phyloP scores from a whole-genome alignment of 306 rosid species.

The Leucaena leucocephala region DNA sequence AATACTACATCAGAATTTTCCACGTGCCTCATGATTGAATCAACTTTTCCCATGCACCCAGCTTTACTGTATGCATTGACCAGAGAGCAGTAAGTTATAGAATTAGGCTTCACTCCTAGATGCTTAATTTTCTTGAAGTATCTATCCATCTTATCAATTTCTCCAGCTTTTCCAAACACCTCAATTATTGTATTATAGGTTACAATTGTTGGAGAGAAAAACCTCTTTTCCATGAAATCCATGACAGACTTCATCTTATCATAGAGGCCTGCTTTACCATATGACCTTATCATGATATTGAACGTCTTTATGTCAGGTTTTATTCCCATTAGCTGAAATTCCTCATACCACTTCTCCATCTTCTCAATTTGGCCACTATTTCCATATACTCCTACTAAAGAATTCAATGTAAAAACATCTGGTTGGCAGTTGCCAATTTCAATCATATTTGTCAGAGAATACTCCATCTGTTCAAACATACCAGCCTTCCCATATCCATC shows the following conservation, averaged over 20 bases:
- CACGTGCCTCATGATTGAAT: slow-evolving; percentile 75
- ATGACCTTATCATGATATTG: slow-evolving; percentile 79
- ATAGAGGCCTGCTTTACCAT: slow-evolving; percentile 75
- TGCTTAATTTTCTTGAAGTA: slow-evolving; percentile 75
- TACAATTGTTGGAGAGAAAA: slow-evolving; percentile 69
- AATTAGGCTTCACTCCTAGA: slow-evolving; percentile 83
- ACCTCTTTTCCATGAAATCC: slow-evolving; percentile 76
- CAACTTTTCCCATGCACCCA: slow-evolving; percentile 60
- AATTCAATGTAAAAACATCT: slow-evolving; percentile 79
- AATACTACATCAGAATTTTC: slow-evolving; percentile 74
- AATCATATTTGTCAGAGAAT: slow-evolving; percentile 67
- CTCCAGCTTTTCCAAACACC: slow-evolving; percentile 80
- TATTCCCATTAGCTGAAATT: slow-evolving; percentile 81
- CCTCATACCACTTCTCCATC: slow-evolving; percentile 95
- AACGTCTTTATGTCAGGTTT: slow-evolving; percentile 77
- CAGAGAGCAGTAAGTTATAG: slow-evolving; percentile 80
- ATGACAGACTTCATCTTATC: slow-evolving; percentile 68
- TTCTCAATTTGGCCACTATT: slow-evolving; percentile 61
- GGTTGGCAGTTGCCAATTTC: slow-evolving; percentile 75
- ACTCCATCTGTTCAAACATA: slow-evolving; percentile 86
- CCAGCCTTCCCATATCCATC: slow-evolving; percentile 78
- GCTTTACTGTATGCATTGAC: slow-evolving; percentile 76
- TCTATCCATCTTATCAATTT: slow-evolving; percentile 64
- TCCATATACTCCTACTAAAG: slow-evolving; percentile 73
- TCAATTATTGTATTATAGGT: slow-evolving; percentile 83